A percentile compares a stretch with the other conserved stretches of the same genome.
phyloP scores from a whole-genome alignment of 225 moss, liverwort and hornwort genomes.

The Physcomitrellopsis africana region DNA sequence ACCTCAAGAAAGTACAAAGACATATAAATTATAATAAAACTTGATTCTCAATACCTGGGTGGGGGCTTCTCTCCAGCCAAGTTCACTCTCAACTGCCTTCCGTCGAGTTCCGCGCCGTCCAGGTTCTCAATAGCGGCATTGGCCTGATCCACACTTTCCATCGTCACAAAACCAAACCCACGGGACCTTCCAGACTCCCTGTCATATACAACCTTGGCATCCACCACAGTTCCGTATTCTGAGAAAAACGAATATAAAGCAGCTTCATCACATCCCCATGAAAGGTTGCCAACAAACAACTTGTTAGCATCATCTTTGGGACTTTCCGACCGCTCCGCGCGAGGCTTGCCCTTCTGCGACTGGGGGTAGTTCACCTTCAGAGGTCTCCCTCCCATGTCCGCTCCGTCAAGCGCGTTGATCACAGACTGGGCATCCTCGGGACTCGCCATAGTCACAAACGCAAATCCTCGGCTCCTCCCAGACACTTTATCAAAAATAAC shows the following conservation, averaged over 20 bases:
- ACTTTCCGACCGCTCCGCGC: slow-evolving; percentile 11
- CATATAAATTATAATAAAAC: too few species aligned
- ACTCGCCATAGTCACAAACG: slow-evolving; percentile 67
- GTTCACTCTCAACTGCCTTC: slow-evolving; percentile 31
- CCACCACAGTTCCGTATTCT: slow-evolving; percentile 65
- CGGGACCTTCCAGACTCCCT: slow-evolving; percentile 44
- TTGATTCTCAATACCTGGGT: background rate
- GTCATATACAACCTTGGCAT: slow-evolving; percentile 70
- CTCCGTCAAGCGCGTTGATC: slow-evolving; percentile 53
- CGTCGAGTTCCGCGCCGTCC: slow-evolving; percentile 34
- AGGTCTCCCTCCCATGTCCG: slow-evolving; percentile 54
- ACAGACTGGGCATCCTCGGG: slow-evolving; percentile 51
- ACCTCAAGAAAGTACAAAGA: too few species aligned
- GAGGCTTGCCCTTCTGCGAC: slow-evolving; percentile 27
- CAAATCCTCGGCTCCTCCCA: slow-evolving; percentile 65
- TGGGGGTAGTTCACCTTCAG: slow-evolving; percentile 61
- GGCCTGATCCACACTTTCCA: slow-evolving; percentile 2
- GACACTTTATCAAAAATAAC: slow-evolving; percentile 71
- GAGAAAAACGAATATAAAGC: slow-evolving; percentile 53
- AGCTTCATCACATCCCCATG: slow-evolving; percentile 65
- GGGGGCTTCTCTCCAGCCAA: slow-evolving; percentile 32
- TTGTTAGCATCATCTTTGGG: slow-evolving; percentile 42
- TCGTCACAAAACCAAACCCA: slow-evolving; percentile 43
- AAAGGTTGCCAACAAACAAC: slow-evolving; percentile 68
- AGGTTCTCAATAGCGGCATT: slow-evolving; percentile 31